Conservation (phyloP, 305 asterid genomes). For the Solanum aculeatissimum region DNA sequence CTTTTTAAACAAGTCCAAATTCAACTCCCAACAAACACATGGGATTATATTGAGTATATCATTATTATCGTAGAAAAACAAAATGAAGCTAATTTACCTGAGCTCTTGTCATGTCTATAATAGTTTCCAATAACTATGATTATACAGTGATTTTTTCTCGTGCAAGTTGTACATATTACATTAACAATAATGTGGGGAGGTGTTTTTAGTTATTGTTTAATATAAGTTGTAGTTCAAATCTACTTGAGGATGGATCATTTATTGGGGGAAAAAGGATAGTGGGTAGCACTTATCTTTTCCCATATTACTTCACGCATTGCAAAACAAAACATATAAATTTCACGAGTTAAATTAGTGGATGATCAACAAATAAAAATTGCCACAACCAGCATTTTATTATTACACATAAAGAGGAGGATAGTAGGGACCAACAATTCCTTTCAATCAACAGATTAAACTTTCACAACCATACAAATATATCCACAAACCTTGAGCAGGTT, state of each 20-base stretch:
- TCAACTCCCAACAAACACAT: neutral
- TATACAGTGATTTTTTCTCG: neutral
- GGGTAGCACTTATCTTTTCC: neutral
- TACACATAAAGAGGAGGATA: neutral
- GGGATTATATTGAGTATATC: neutral
- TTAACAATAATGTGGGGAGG: neutral
- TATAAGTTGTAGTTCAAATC: neutral
- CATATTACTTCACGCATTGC: no score
- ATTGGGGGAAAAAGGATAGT: neutral
- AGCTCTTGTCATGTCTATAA: neutral
- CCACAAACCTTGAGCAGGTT: neutral
- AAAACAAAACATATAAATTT: no score
- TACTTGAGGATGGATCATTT: no score
- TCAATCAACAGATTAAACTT: neutral
- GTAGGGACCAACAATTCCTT: neutral
- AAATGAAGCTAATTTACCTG: neutral
- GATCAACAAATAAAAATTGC: neutral
- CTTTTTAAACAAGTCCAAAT: neutral
- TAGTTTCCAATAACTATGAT: neutral
- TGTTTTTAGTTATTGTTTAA: neutral
- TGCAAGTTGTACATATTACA: neutral
- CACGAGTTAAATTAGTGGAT: neutral
- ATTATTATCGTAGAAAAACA: neutral
- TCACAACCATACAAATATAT: neutral
- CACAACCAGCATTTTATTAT: no score